Conservation (phyloP, 2,329 filamentous ascomycete species). For the Neofusicoccum kwambonambiense region DNA sequence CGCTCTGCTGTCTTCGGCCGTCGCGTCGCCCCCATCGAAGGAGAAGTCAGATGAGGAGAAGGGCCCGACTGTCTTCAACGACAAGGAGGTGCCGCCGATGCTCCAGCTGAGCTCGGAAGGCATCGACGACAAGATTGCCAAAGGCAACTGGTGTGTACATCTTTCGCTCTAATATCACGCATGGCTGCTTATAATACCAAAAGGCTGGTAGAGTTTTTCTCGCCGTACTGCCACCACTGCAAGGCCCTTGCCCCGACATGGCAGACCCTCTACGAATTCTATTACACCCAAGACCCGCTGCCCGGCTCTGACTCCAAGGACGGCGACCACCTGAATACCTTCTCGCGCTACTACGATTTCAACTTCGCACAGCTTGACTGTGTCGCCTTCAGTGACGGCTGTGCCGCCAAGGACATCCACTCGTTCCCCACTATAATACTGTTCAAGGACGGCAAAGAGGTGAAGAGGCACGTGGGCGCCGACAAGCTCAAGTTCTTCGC, state of each 20-base stretch:
- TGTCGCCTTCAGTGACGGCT: constrained; percentile 76
- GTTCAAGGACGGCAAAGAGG: constrained; percentile 72
- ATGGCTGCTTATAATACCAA: background rate
- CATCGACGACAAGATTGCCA: constrained; percentile 57
- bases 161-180: background rate
- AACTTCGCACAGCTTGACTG: constrained; percentile 87
- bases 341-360: constrained; percentile 83
- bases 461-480: constrained; percentile 63
- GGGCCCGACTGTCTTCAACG: constrained; percentile 61
- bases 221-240: constrained; percentile 66
- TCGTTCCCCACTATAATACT: constrained; percentile 76
- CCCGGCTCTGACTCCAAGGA: constrained; percentile 49
- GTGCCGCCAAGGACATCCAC: constrained; percentile 63
- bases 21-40: constrained; percentile 4
- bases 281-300: constrained; percentile 79
- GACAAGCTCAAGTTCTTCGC: constrained; percentile 68
- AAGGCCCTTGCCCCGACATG: constrained; percentile 75
- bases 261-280: constrained; percentile 94
- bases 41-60: background rate
- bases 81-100: constrained; percentile 64
- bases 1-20: constrained; percentile 11
- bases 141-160: constrained; percentile 65
- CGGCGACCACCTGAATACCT: constrained; percentile 60
- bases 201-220: constrained; percentile 51
- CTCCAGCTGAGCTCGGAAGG: constrained; percentile 59